Conservation (phyloP, 2,329 filamentous ascomycete species). For the Exophiala phaeomuriformis region DNA sequence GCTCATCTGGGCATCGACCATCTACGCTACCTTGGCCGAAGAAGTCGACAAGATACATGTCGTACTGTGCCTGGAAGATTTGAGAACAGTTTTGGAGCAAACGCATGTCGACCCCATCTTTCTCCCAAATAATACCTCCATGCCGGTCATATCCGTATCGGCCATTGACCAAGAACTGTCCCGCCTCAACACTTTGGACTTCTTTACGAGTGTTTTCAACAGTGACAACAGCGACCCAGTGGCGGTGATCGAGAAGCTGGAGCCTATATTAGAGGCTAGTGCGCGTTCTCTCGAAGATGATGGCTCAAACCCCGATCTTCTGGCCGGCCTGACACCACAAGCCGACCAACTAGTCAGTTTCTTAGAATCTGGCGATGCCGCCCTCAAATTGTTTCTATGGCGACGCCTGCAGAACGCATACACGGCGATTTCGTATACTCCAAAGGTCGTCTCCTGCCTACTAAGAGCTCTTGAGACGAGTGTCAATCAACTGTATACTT, state of each 20-base stretch:
- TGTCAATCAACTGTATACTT: constrained; percentile 58
- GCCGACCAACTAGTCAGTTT: constrained; percentile 74
- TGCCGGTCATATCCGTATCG: constrained; percentile 76
- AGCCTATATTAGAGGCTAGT: constrained; percentile 77
- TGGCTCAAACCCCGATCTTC: constrained; percentile 16
- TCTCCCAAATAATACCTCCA: constrained; percentile 76
- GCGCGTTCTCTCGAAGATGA: neutral
- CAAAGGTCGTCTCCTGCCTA: constrained; percentile 82
- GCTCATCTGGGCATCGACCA: constrained; percentile 60
- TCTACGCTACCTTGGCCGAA: constrained; percentile 52
- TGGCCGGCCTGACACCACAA: constrained; percentile 11
- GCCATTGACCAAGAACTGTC: constrained; percentile 86
- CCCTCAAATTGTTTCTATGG: constrained; percentile 82
- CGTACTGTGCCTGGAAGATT: constrained; percentile 55
- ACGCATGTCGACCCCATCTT: constrained; percentile 47
- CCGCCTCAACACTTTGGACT: constrained; percentile 90
- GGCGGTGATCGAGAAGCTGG: constrained; percentile 79
- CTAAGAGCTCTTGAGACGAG: constrained; percentile 81
- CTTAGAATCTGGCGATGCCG: constrained; percentile 69
- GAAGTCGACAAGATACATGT: constrained; percentile 53
- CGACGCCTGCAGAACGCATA: constrained; percentile 86
- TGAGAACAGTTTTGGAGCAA: constrained; percentile 49
- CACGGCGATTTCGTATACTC: constrained; percentile 70
- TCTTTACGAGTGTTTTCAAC: constrained; percentile 84
- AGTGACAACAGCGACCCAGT: constrained; percentile 74